Evolutionary conservation across 2,329 filamentous ascomycete species (phyloP).

Genomic region (Graphium sp.): DNA sequence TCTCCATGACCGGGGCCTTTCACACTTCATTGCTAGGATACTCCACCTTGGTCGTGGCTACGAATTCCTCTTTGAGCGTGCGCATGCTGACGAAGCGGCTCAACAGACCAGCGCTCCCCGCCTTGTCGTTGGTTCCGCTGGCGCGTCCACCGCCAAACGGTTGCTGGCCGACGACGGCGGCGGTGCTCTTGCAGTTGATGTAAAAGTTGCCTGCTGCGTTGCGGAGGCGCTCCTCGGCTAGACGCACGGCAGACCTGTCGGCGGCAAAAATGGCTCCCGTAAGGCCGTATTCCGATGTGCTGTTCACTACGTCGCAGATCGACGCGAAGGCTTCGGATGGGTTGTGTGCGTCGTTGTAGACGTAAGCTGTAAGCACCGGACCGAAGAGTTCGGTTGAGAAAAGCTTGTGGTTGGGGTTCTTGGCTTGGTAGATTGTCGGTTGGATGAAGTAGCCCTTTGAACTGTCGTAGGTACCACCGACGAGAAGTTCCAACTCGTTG

Average conservation of each 20-base stretch:
- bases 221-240: conserved; percentile 53
- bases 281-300: conserved; percentile 59
- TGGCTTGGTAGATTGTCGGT: conserved; percentile 66
- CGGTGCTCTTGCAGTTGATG: conserved; percentile 69
- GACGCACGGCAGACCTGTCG: conserved; percentile 47
- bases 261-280: conserved; percentile 62
- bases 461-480: conserved; percentile 62
- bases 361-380: conserved; percentile 55
- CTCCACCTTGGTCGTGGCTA: conserved; percentile 39
- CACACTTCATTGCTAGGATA: conserved; percentile 59
- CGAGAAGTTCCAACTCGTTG: conserved; percentile 52
- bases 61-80: conserved; percentile 63
- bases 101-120: conserved; percentile 46
- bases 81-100: conserved; percentile 49
- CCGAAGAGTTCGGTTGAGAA: conserved; percentile 71
- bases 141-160: conserved; percentile 53
- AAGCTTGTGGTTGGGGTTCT: conserved; percentile 56
- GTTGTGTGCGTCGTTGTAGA: conserved; percentile 49
- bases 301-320: conserved; percentile 48
- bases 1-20: conserved; percentile 4
- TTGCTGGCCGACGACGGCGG: conserved; percentile 57
- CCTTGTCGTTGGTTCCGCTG: conserved; percentile 59
- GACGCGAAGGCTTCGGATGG: conserved; percentile 36
- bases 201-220: conserved; percentile 73
- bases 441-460: conserved; percentile 70